A percentile compares a stretch with the other conserved stretches of the same genome.
These are phyloP conservation scores for Yarrowia yakushimensis DNA, from an alignment of 805 yeast genomes.

Conservation along the genomic window DNA sequence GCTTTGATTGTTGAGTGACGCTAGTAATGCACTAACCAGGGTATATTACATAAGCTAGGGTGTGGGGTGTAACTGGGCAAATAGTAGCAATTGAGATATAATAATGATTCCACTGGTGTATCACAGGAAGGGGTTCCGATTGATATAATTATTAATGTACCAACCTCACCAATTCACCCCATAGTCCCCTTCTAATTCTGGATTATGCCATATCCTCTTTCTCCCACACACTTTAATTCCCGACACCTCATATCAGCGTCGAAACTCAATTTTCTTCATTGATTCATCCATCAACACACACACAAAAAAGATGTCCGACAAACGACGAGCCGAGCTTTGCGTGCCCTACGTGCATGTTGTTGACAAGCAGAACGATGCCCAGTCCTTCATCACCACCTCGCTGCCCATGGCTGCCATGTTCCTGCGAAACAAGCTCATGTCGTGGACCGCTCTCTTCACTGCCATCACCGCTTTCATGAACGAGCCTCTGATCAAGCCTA, in stretches of 20 bases:
- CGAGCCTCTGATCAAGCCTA: constrained; percentile 32
- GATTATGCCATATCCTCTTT: background rate
- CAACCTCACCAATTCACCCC: background rate
- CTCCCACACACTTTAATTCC: background rate
- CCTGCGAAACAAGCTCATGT: constrained; percentile 38
- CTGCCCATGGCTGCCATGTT: constrained; percentile 43
- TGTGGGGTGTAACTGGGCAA: background rate
- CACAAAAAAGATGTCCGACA: constrained; percentile 8
- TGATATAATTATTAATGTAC: too few species aligned
- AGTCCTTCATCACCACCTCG: constrained; percentile 33
- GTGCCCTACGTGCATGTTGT: constrained; percentile 25
- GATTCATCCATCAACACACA: background rate
- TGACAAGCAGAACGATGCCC: constrained; percentile 23
- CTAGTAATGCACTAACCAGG: too few species aligned
- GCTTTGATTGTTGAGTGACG: too few species aligned
- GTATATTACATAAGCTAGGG: background rate
- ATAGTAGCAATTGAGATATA: background rate
- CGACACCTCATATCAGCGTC: background rate
- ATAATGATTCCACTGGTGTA: too few species aligned
- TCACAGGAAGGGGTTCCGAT: background rate
- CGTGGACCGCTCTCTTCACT: constrained; percentile 41
- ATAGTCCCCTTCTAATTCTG: background rate
- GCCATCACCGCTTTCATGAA: constrained; percentile 37
- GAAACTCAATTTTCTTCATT: constrained; percentile 15
- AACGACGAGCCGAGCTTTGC: constrained; percentile 25